Percentiles rank a stretch among this genome's conserved stretches.
phyloP scores from a whole-genome alignment of 352 stramenopile genomes.

The Nothophytophthora sp. region DNA sequence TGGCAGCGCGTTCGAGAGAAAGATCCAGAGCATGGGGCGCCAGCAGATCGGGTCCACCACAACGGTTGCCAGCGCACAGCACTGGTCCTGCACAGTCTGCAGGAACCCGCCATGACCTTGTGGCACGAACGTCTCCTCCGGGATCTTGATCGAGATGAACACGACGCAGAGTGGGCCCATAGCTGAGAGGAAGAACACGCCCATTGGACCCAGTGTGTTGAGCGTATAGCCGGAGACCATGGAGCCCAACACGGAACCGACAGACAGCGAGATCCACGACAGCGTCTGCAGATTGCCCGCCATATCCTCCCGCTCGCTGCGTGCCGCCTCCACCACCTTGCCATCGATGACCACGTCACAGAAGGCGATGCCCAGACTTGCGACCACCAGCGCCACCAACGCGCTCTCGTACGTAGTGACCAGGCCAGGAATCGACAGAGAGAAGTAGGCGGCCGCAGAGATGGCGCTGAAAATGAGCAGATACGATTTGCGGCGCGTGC shows the following conservation, averaged over 20 bases:
- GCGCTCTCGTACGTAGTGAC: conserved; percentile 57
- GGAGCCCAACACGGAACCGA: conserved; percentile 74
- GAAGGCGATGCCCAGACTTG: conserved; percentile 80
- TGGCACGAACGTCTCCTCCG: conserved; percentile 48
- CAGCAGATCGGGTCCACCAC: conserved; percentile 77
- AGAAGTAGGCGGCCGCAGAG: conserved; percentile 57
- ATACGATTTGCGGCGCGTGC: conserved; percentile 78
- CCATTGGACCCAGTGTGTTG: conserved; percentile 57
- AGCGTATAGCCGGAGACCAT: conserved; percentile 62
- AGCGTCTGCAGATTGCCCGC: conserved; percentile 78
- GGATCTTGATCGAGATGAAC: conserved; percentile 57
- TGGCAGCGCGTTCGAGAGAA: conserved; percentile 74
- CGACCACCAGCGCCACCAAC: conserved; percentile 61
- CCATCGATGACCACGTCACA: conserved; percentile 84
- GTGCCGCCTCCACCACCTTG: conserved; percentile 73
- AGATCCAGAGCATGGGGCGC: conserved; percentile 82
- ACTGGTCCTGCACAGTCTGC: conserved; percentile 51
- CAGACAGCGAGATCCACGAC: conserved; percentile 73
- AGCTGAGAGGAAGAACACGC: conserved; percentile 78
- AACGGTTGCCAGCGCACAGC: conserved; percentile 48
- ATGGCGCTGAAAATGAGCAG: conserved; percentile 72
- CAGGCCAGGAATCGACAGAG: conserved; percentile 56
- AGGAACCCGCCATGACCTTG: conserved; percentile 39
- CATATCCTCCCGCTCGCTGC: conserved; percentile 72
- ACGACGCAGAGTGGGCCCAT: conserved; percentile 69